These are phyloP conservation scores for Eimeria tenella DNA, from an alignment of 169 alveolate species.

Conservation along the genomic window DNA sequence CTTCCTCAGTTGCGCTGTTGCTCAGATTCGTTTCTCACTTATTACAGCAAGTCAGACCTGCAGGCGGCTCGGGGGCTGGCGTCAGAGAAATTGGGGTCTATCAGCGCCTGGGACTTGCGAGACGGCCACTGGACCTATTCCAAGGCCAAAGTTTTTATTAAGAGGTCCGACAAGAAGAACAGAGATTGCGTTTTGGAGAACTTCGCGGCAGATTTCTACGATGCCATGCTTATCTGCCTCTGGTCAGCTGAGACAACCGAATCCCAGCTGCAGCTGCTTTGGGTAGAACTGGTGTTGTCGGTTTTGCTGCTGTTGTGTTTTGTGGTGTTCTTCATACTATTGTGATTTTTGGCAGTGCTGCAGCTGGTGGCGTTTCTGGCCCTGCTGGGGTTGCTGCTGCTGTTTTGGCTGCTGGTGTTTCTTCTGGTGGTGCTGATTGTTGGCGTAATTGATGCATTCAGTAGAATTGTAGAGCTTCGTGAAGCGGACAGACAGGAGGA, in stretches of 20 bases:
- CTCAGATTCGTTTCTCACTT: constrained; percentile 50
- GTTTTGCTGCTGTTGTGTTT: no score
- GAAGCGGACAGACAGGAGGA: no score
- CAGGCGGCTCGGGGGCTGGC: constrained; percentile 65
- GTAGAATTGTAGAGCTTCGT: no score
- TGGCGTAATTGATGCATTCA: no score
- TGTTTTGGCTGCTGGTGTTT: no score
- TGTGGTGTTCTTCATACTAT: no score
- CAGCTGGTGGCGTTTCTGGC: no score
- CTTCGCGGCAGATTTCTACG: constrained; percentile 63
- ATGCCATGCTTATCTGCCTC: constrained; percentile 64
- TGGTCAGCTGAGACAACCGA: neutral
- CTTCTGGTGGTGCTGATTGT: no score
- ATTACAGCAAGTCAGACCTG: constrained; percentile 67
- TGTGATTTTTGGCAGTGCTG: no score
- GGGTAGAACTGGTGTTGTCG: no score
- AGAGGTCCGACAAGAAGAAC: constrained; percentile 26
- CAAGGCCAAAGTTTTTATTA: constrained; percentile 40
- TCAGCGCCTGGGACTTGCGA: constrained; percentile 71
- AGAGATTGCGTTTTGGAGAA: constrained; percentile 48
- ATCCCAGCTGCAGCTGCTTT: no score
- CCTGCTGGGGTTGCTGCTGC: no score
- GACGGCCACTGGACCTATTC: constrained; percentile 71
- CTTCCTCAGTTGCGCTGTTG: neutral
- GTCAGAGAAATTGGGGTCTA: constrained; percentile 40